Percentiles rank a stretch among this genome's conserved stretches.
Evolutionary conservation across 2,329 filamentous ascomycete species (phyloP).

Genomic region (Fusarium equiseti): DNA sequence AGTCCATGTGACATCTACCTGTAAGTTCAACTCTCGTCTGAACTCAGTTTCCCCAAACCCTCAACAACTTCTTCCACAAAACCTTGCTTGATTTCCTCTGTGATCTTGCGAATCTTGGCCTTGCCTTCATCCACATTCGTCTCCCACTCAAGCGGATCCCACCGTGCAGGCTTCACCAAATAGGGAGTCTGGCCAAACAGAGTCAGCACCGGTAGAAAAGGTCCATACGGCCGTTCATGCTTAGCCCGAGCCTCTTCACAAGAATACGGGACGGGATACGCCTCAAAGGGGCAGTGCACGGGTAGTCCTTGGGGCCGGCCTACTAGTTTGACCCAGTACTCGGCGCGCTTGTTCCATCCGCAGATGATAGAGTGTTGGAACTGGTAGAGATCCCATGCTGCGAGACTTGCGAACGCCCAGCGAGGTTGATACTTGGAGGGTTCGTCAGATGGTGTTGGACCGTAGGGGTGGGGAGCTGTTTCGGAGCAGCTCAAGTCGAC

Average conservation of each 20-base stretch:
- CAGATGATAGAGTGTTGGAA: background rate
- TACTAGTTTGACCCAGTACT: background rate
- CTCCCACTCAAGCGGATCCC: constrained; percentile 13
- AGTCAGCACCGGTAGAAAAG: constrained; percentile 11
- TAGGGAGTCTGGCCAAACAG: accelerated
- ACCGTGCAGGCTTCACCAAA: background rate
- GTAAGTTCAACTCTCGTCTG: background rate
- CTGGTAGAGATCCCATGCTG: constrained; percentile 8
- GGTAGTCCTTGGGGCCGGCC: background rate
- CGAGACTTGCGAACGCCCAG: constrained; percentile 21
- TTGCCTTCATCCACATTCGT: background rate
- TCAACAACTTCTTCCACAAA: background rate
- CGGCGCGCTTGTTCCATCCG: background rate
- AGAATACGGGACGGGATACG: background rate
- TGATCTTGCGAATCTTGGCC: background rate
- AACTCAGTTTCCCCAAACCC: background rate
- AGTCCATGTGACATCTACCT: background rate
- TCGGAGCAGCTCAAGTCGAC: constrained; percentile 5
- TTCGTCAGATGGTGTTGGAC: background rate
- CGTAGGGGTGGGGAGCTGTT: constrained; percentile 13
- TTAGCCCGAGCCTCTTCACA: background rate
- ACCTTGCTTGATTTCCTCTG: background rate
- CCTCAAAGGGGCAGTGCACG: background rate
- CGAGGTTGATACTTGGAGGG: background rate
- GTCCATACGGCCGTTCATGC: background rate